Percentiles rank a stretch among this genome's conserved stretches.
Evolutionary conservation across 176 grass and related monocot species (phyloP).

Genomic region (Tillandsia leiboldiana): DNA sequence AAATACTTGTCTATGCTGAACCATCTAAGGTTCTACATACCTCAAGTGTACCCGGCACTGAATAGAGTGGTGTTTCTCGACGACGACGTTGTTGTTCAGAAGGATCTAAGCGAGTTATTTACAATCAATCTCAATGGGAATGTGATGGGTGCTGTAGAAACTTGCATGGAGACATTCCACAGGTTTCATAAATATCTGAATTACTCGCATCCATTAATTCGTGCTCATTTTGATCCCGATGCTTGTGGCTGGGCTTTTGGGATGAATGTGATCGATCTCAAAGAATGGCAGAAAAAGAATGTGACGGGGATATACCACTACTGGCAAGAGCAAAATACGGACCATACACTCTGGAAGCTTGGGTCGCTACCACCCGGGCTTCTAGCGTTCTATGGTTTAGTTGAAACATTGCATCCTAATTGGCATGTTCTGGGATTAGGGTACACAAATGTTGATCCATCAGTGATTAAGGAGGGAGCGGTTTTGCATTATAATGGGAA

Average conservation of each 20-base stretch:
- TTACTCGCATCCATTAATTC: slow-evolving; percentile 87
- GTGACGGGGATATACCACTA: slow-evolving; percentile 99
- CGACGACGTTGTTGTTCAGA: slow-evolving; percentile 90
- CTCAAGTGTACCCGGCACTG: slow-evolving; percentile 86
- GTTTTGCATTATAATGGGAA: slow-evolving; percentile 99
- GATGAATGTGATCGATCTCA: slow-evolving; percentile 93
- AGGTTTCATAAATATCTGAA: slow-evolving; percentile 99
- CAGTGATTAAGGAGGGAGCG: slow-evolving; percentile 72
- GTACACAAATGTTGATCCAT: slow-evolving; percentile 74
- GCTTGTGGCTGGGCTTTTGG: slow-evolving; percentile 99
- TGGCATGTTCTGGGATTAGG: slow-evolving; percentile 97
- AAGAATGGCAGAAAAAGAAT: slow-evolving; percentile 85
- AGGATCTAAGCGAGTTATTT: slow-evolving; percentile 72
- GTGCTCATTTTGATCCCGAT: slow-evolving; percentile 96
- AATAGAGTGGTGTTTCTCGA: slow-evolving; percentile 92
- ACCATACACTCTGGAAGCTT: slow-evolving; percentile 97
- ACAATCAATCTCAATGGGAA: slow-evolving; percentile 79
- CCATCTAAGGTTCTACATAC: slow-evolving; percentile 93
- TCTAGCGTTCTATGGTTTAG: slow-evolving; percentile 88
- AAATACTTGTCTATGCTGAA: slow-evolving; percentile 99
- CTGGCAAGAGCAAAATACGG: slow-evolving; percentile 89
- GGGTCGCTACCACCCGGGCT: slow-evolving; percentile 90
- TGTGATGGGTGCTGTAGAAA: slow-evolving; percentile 97
- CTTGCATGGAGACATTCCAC: slow-evolving; percentile 99
- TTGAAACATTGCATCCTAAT: slow-evolving; percentile 72